These are phyloP conservation scores for Protea cynaroides DNA, from an alignment of 164 flowering plant genomes.

Conservation along the genomic window DNA sequence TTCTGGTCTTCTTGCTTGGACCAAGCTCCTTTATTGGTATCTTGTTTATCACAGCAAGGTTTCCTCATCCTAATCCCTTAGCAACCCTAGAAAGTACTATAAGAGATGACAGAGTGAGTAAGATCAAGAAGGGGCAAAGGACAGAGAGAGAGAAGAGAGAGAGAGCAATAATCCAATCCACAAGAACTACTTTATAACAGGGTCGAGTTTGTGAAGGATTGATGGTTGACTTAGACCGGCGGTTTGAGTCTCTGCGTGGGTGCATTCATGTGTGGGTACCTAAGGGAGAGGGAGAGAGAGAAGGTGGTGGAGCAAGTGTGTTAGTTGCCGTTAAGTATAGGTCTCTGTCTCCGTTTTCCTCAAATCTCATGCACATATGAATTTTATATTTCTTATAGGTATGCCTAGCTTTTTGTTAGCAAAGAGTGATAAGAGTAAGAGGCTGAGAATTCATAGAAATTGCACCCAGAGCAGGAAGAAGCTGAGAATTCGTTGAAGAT, in stretches of 20 bases:
- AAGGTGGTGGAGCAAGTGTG: not conserved
- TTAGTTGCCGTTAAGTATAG: not conserved
- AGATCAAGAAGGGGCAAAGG: not conserved
- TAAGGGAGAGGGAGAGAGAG: not conserved
- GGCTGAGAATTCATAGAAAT: not conserved
- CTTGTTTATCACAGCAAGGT: slow-evolving; percentile 54
- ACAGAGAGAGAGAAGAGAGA: not conserved
- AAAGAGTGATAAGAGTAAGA: not conserved
- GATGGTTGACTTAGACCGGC: not conserved
- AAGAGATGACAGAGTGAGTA: not conserved
- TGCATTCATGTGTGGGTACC: not conserved
- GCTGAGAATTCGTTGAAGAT: not conserved
- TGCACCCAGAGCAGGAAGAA: not conserved
- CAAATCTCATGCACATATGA: not conserved
- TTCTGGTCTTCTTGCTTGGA: slow-evolving; percentile 65
- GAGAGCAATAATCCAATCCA: not conserved
- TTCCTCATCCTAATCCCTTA: slow-evolving; percentile 33
- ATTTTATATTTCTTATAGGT: not conserved
- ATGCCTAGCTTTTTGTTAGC: not conserved
- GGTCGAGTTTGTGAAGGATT: not conserved
- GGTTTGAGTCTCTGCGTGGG: not conserved
- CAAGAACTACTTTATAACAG: not conserved
- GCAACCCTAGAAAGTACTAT: not conserved
- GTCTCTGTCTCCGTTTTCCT: not conserved
- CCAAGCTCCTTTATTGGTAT: slow-evolving; percentile 62